Evolutionary conservation across 306 rosid genomes (phyloP), one percentile per base, ranked within the genome.

Genomic region (Elaeagnus macrophylla): DNA sequence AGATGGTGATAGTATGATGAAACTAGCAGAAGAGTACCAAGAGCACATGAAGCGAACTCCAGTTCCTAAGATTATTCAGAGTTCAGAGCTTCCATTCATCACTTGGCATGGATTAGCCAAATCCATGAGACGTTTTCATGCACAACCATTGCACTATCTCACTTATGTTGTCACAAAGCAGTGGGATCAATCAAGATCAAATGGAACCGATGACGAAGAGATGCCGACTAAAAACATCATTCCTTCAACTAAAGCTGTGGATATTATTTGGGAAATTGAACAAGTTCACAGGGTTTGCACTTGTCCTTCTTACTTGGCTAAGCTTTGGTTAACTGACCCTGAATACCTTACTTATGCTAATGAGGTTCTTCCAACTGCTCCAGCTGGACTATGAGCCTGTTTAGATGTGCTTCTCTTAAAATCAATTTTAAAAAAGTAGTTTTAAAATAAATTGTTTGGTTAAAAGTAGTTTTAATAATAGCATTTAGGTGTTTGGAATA

Each of bases 121-220:
- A 20, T 65, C 46, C 12, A 15, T 78, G 57, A 56, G 60, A 66
- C 18, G 12, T 8, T 9, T 60, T 58, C 67, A 63, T 11, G 58
- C 66, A 0, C 77, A 78, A 32, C 72, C 74, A 41, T 6, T 73
- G 20, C 83, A 73, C 17, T 78, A 78, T 45, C 53, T 63, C 1
- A 78, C 83, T 14, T 50, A 39, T 14, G 59, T 20, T 55, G 63
- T 73, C 16, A 62, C 66, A 7, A 66, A 66, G 59, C 56, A 66
- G 48, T 77, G 83, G 83, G 83, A 77, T n/a, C 9, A 14, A 36
- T 46, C 74, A 5, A 73, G 76, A 37, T 25, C 32, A 25, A 48
- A 53, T 40, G 76, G 76, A 6, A 44, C 54, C 12, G 48, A 46
- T 12, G 68, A 73, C 11, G 68, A 36, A 13, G 62, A 18, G n/a